phyloP scores from a whole-genome alignment of 2,329 filamentous ascomycete species.

The Geoglossum cookeanum region DNA sequence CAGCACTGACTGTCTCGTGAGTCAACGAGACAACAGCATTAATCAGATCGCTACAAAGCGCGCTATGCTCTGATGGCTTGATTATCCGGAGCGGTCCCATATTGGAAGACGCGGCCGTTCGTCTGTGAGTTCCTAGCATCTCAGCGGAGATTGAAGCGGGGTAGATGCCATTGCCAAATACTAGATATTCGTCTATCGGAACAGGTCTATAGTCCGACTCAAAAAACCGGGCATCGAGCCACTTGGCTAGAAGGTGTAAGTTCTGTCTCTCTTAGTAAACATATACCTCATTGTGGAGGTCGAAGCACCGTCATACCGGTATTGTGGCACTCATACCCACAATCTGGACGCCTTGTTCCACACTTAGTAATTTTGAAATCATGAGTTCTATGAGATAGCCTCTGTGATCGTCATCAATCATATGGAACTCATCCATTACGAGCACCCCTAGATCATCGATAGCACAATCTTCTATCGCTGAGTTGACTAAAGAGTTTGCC shows the following conservation, averaged over 20 bases:
- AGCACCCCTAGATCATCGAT: slow-evolving; percentile 45
- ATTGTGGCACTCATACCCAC: slow-evolving; percentile 67
- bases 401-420: slow-evolving; percentile 58
- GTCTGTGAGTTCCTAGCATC: slow-evolving; percentile 31
- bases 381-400: slow-evolving; percentile 60
- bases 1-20: slow-evolving; percentile 46
- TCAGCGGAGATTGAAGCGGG: slow-evolving; percentile 37
- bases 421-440: slow-evolving; percentile 63
- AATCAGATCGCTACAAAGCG: slow-evolving; percentile 43
- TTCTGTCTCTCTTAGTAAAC: slow-evolving; percentile 32
- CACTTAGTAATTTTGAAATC: slow-evolving; percentile 50
- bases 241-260: slow-evolving; percentile 45
- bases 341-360: slow-evolving; percentile 49
- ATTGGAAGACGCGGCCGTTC: neutral
- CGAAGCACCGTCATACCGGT: slow-evolving; percentile 29
- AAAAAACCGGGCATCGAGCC: slow-evolving; percentile 53
- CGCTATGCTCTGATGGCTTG: slow-evolving; percentile 35
- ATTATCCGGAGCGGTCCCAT: slow-evolving; percentile 30
- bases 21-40: slow-evolving; percentile 55
- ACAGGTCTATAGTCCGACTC: slow-evolving; percentile 54
- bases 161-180: slow-evolving; percentile 51
- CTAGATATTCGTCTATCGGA: slow-evolving; percentile 57
- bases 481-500: slow-evolving; percentile 58
- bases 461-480: slow-evolving; percentile 50
- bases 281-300: slow-evolving; percentile 1